Percentiles rank a stretch among this genome's conserved stretches.
phyloP scores from a whole-genome alignment of 805 yeast genomes.

The Metschnikowia borealis region DNA sequence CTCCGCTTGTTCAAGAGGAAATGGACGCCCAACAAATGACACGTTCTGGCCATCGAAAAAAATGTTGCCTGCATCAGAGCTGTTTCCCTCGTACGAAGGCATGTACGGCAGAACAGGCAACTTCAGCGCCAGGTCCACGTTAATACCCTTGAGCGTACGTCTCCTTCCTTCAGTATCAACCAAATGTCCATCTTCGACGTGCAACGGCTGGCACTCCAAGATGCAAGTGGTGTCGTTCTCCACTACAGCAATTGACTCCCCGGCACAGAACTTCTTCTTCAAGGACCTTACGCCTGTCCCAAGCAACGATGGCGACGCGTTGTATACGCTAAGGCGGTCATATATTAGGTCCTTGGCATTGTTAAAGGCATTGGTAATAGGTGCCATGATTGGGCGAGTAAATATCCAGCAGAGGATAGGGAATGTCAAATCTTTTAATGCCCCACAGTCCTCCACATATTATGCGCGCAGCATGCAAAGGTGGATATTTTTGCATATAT shows the following conservation, averaged over 20 bases:
- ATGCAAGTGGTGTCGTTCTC: conserved; percentile 9
- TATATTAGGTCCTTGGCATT: conserved; percentile 2
- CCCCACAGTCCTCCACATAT: conserved; percentile 1
- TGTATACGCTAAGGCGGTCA: conserved; percentile 31
- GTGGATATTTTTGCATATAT: not conserved
- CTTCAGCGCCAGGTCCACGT: conserved; percentile 72
- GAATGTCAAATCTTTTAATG: not conserved
- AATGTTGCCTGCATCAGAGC: conserved; percentile 33
- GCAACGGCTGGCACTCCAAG: conserved; percentile 21
- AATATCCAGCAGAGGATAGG: not conserved
- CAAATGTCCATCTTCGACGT: conserved; percentile 55
- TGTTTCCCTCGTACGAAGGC: conserved; percentile 38
- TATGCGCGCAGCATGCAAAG: conserved; percentile 1
- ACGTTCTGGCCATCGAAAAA: conserved; percentile 71
- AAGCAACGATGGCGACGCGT: conserved; percentile 23
- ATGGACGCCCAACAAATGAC: conserved; percentile 81
- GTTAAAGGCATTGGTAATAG: conserved; percentile 1
- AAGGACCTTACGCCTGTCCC: conserved; percentile 27
- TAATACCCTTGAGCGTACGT: conserved; percentile 73
- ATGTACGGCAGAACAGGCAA: conserved; percentile 57
- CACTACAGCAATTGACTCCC: conserved; percentile 11
- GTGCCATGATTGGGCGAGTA: conserved; percentile 1
- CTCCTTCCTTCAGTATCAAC: conserved; percentile 53
- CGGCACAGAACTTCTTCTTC: conserved; percentile 18
- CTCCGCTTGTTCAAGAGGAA: conserved; percentile 68